Percentiles rank a stretch among this genome's conserved stretches.
phyloP scores from a whole-genome alignment of 371 early-diverging fungal species.

The Gilbertella persicaria region DNA sequence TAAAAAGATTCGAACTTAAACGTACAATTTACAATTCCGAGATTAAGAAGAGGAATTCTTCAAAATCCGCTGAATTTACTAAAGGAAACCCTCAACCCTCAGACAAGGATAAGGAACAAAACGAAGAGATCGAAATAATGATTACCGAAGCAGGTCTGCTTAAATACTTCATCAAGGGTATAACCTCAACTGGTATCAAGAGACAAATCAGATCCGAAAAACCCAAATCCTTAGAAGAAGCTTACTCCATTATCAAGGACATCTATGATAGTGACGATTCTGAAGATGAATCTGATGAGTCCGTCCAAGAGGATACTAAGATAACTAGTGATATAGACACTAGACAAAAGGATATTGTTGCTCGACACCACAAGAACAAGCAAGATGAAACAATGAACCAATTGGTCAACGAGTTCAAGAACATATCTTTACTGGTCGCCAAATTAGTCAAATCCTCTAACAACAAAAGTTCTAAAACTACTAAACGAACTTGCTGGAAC shows the following conservation, averaged over 20 bases:
- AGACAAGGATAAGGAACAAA: neutral
- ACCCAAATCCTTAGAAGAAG: neutral
- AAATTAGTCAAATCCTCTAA: neutral
- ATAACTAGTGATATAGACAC: neutral
- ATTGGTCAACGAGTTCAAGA: neutral
- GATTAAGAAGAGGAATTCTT: neutral
- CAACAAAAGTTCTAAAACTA: neutral
- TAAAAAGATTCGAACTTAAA: neutral
- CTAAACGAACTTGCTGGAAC: neutral
- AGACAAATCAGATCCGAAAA: neutral
- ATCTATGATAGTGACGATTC: neutral
- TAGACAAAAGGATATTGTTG: neutral
- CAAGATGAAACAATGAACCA: neutral
- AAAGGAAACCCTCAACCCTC: neutral
- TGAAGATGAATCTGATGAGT: neutral
- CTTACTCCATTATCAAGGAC: neutral
- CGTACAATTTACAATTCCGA: neutral
- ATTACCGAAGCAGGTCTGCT: neutral
- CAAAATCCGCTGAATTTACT: neutral
- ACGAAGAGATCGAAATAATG: neutral
- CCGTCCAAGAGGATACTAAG: neutral
- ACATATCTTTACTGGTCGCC: neutral
- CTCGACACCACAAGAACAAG: neutral
- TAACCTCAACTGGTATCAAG: neutral
- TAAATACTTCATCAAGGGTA: neutral